Evolutionary conservation across 768 basidiomycete genomes (phyloP).

Genomic region (Scleroderma bovista): DNA sequence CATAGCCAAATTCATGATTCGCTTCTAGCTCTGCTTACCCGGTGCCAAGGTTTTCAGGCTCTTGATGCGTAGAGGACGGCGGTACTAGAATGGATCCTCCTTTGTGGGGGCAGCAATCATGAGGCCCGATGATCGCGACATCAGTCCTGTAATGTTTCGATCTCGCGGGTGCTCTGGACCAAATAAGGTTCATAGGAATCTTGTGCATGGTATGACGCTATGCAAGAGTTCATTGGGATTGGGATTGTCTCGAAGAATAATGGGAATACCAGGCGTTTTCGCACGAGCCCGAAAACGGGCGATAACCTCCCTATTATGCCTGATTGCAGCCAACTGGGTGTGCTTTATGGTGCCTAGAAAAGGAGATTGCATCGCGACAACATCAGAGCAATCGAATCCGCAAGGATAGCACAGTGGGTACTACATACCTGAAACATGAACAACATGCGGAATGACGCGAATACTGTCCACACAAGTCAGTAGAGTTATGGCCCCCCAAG

Average conservation of each 20-base stretch:
- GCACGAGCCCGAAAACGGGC: constrained; percentile 57
- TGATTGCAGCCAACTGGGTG: constrained; percentile 69
- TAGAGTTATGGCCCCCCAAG: constrained; percentile 76
- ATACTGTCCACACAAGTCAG: constrained; percentile 56
- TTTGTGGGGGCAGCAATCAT: no score
- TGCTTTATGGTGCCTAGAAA: constrained; percentile 80
- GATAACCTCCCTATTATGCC: constrained; percentile 65
- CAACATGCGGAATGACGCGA: constrained; percentile 64
- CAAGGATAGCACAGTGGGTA: background rate
- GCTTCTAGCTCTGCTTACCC: no score
- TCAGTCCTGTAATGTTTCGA: constrained; percentile 62
- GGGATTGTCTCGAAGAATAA: background rate
- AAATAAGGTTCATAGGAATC: constrained; percentile 60
- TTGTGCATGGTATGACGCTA: constrained; percentile 43
- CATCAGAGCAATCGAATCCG: background rate
- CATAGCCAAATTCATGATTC: no score
- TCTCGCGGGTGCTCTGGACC: constrained; percentile 51
- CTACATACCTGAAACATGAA: constrained; percentile 71
- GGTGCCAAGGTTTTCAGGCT: no score
- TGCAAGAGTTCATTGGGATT: background rate
- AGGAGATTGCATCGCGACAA: background rate
- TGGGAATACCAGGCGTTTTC: constrained; percentile 42
- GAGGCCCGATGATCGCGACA: background rate
- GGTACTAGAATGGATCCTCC: no score
- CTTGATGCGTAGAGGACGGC: no score